These are phyloP conservation scores for Cladochytrium replicatum DNA, from an alignment of 192 early-diverging fungal species.

Conservation along the genomic window DNA sequence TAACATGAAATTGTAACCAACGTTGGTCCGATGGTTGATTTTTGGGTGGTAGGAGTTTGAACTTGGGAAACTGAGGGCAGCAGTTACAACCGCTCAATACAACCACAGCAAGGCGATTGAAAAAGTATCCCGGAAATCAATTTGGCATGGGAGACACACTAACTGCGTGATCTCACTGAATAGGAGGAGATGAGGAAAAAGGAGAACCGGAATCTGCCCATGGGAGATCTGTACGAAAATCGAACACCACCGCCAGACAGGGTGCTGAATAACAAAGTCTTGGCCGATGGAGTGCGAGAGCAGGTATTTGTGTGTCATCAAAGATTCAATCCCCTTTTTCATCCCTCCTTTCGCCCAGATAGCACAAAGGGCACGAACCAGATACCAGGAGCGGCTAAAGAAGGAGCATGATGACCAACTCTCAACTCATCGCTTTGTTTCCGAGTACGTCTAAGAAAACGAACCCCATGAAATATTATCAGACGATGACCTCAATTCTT, in stretches of 20 bases:
- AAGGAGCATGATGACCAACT: too few species aligned
- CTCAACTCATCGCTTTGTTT: too few species aligned
- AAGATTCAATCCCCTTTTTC: slow-evolving; percentile 24
- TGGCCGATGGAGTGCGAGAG: too few species aligned
- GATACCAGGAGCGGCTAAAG: too few species aligned
- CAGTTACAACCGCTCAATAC: slow-evolving; percentile 26
- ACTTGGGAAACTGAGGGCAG: slow-evolving; percentile 7
- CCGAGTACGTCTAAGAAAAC: too few species aligned
- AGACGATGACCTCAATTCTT: slow-evolving; percentile 2
- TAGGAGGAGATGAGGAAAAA: slow-evolving; percentile 5
- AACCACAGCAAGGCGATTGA: slow-evolving; percentile 23
- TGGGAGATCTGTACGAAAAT: slow-evolving; percentile 38
- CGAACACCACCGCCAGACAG: slow-evolving; percentile 27
- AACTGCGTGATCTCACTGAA: not conserved
- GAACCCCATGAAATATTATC: too few species aligned
- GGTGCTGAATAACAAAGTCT: slow-evolving; percentile 17
- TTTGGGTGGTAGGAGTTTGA: slow-evolving; percentile 18
- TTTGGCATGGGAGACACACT: not conserved
- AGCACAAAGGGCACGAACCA: too few species aligned
- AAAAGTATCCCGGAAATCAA: slow-evolving; percentile 9
- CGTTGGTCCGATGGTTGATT: not conserved
- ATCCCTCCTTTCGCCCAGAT: too few species aligned
- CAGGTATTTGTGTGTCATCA: too few species aligned
- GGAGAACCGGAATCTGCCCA: slow-evolving; percentile 14
- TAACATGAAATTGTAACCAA: too few species aligned